Evolutionary conservation across 164 flowering plant genomes (phyloP), one percentile per base, ranked within the genome.

Genomic region (Buxus sempervirens): DNA sequence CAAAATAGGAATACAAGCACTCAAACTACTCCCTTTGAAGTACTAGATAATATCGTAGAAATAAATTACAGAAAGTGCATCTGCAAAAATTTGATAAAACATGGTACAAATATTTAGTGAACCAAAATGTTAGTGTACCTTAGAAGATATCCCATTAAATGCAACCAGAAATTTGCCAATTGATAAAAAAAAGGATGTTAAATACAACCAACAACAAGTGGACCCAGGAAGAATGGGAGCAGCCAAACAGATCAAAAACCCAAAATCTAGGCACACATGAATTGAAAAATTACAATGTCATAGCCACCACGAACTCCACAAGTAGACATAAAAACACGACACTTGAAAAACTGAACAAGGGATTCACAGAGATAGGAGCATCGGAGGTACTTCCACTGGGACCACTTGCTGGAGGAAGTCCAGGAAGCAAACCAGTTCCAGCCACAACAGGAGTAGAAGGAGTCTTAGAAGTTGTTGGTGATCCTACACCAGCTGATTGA

Each of bases 341-440:
- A 22, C 42, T 38, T 22, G 75, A 70, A 48, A 77, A 65, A 27
- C 69, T 72, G 36, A 82, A 62, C 0, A 71, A 65, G 2, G 84
- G 75, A 51, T 77, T 83, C 68, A 67, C 54, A 75, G 79, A 73
- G 53, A 75, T 70, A 71, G 78, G 64, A 55, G 90, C 88, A 74
- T 57, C 68, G 53, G 94, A 85, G 57, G 69, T 19, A 66, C 82
- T 81, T 65, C 86, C 90, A 63, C 57, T 63, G 32, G 98, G 94
- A 9, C 90, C 90, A 72, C 68, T 75, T 48, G 95, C 83, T 26
- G 96, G 94, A 65, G 84, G 20, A 26, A 82, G 9, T 45, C 80
- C 86, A 20, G 88, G 75, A 73, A 78, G 62, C 13, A 72, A 64
- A 16, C 87, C 81, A 42, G 82, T 24, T 21, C 82, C 63, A 5